Evolutionary conservation across 306 rosid species (phyloP).

Genomic region (Coriaria nepalensis): DNA sequence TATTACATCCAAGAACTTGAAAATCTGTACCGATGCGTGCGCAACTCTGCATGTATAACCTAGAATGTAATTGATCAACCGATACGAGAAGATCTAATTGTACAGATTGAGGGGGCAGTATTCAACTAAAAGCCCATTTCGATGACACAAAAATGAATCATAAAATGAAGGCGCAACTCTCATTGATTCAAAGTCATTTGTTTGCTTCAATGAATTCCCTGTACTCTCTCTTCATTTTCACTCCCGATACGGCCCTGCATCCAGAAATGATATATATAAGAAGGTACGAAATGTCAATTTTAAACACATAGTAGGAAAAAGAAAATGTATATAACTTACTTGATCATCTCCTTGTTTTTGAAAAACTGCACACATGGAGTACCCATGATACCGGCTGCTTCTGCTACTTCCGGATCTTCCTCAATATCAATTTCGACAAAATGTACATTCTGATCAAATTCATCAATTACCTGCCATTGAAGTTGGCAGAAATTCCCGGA

Average conservation of each 20-base stretch:
- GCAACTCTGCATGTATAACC: constrained; percentile 35
- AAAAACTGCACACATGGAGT: constrained; percentile 96
- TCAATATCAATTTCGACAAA: constrained; percentile 93
- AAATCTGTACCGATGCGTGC: constrained; percentile 8
- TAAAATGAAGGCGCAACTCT: constrained; percentile 15
- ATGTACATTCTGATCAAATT: constrained; percentile 77
- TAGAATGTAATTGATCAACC: constrained; percentile 13
- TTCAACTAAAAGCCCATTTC: constrained; percentile 13
- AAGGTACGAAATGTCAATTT: no score
- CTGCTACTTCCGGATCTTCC: constrained; percentile 93
- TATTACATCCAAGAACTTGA: constrained; percentile 4
- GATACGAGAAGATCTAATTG: not conserved
- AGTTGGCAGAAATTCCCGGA: not conserved
- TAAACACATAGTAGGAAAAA: not conserved
- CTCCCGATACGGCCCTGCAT: constrained; percentile 63
- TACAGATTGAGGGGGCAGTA: constrained; percentile 2
- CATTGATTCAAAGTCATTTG: constrained; percentile 27
- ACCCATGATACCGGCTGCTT: constrained; percentile 96
- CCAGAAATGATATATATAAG: no score
- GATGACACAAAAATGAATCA: constrained; percentile 51
- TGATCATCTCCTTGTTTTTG: constrained; percentile 80
- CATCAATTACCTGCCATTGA: constrained; percentile 64
- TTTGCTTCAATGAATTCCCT: constrained; percentile 66
- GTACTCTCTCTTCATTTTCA: constrained; percentile 87
- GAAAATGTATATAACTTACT: constrained; percentile 31